These are phyloP conservation scores for Paracamarosporium sp. DNA, from an alignment of 2,329 filamentous ascomycete species.

Conservation along the genomic window DNA sequence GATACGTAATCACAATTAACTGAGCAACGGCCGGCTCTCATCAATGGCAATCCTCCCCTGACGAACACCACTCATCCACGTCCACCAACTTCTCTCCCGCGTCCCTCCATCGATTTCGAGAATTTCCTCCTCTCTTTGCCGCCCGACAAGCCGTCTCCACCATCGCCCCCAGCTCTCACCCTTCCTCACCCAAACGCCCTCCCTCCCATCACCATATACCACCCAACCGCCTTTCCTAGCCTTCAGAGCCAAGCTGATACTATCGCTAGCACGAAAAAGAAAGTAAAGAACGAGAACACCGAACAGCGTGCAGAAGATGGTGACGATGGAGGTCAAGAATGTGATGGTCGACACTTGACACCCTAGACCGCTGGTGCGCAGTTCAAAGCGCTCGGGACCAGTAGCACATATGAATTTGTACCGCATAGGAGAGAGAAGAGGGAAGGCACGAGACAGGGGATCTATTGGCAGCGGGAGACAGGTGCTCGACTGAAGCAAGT, in stretches of 20 bases:
- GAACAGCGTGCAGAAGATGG: constrained; percentile 51
- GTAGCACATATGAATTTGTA: constrained; percentile 45
- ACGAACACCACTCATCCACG: constrained; percentile 21
- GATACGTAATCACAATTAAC: constrained; percentile 8
- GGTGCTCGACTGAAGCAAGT: constrained; percentile 42
- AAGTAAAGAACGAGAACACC: constrained; percentile 46
- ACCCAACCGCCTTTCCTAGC: constrained; percentile 34
- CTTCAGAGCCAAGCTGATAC: constrained; percentile 17
- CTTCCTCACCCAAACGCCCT: constrained; percentile 39
- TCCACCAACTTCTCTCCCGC: constrained; percentile 27
- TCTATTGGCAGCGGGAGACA: constrained; percentile 51
- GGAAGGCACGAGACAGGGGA: constrained; percentile 44
- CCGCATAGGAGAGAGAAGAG: constrained; percentile 49
- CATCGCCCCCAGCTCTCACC: constrained; percentile 34
- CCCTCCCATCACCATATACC: constrained; percentile 34
- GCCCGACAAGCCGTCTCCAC: constrained; percentile 33
- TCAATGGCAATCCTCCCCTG: constrained; percentile 4
- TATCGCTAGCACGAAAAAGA: constrained; percentile 22
- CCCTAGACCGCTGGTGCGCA: constrained; percentile 52
- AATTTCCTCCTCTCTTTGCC: constrained; percentile 29
- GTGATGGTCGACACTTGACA: constrained; percentile 57
- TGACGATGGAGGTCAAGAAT: constrained; percentile 51
- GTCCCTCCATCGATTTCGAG: constrained; percentile 36
- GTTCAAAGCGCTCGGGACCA: constrained; percentile 52
- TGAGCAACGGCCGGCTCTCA: constrained; percentile 31